A percentile compares a stretch with the other conserved stretches of the same genome.
These are phyloP conservation scores for Botrytis paeoniae DNA, from an alignment of 2,329 filamentous ascomycete species.

Conservation along the genomic window DNA sequence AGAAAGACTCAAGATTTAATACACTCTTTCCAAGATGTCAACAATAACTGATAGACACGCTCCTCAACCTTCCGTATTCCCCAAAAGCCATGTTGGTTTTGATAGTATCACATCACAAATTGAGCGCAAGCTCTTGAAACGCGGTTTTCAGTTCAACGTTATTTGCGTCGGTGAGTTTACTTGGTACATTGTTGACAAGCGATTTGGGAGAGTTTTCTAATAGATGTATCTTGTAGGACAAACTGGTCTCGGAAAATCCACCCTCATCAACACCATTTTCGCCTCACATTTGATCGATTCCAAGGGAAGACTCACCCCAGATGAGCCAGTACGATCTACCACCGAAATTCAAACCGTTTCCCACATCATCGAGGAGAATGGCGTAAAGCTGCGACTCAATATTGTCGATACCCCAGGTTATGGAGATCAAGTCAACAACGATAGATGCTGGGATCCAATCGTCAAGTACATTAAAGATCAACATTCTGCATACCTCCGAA, in stretches of 20 bases:
- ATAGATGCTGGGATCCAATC: conserved; percentile 99
- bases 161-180: conserved; percentile 92
- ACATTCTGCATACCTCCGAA: conserved; percentile 97
- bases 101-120: conserved; percentile 99
- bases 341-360: conserved; percentile 98
- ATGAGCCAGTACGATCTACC: conserved; percentile 90
- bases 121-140: conserved; percentile 98
- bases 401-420: conserved; percentile 99
- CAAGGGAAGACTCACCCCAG: conserved; percentile 89
- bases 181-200: not conserved
- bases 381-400: conserved; percentile 93
- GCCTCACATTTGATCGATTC: conserved; percentile 98
- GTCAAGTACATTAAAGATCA: conserved; percentile 99
- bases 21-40: conserved; percentile 33
- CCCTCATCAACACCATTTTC: conserved; percentile 99
- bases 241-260: conserved; percentile 97
- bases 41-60: conserved; percentile 36
- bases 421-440: conserved; percentile 98
- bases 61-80: conserved; percentile 56
- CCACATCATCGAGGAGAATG: conserved; percentile 99
- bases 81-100: conserved; percentile 98
- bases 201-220: conserved; percentile 25
- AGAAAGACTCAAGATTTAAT: conserved; percentile 17
- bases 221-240: conserved; percentile 61
- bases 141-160: conserved; percentile 99